Evolutionary conservation across 805 yeast species (phyloP).

Genomic region (Isabelozyma heimii): DNA sequence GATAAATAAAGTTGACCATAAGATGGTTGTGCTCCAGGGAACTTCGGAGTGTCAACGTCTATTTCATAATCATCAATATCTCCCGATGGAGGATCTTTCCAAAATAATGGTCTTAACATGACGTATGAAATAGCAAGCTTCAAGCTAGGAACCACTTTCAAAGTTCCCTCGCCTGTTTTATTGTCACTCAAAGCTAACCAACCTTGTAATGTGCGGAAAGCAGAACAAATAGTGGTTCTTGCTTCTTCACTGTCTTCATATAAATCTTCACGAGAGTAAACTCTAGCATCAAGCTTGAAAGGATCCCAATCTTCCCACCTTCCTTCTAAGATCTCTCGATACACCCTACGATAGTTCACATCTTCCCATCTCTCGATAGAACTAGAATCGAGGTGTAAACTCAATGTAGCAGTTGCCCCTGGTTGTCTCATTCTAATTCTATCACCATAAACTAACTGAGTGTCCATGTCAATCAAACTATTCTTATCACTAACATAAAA

Average conservation of each 20-base stretch:
- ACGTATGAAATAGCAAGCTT: slow-evolving; percentile 34
- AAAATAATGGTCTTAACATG: slow-evolving; percentile 40
- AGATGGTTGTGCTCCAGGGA: slow-evolving; percentile 39
- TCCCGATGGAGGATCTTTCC: slow-evolving; percentile 11
- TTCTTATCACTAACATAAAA: slow-evolving; percentile 13
- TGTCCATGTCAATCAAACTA: slow-evolving; percentile 22
- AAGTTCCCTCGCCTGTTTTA: slow-evolving; percentile 39
- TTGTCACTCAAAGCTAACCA: slow-evolving; percentile 41
- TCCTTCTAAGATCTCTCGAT: slow-evolving; percentile 34
- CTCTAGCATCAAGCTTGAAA: slow-evolving; percentile 30
- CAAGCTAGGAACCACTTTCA: slow-evolving; percentile 33
- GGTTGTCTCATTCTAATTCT: slow-evolving; percentile 39
- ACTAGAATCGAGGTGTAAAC: slow-evolving; percentile 40
- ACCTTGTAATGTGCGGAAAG: slow-evolving; percentile 43
- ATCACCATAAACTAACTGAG: slow-evolving; percentile 40
- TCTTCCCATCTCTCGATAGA: slow-evolving; percentile 48
- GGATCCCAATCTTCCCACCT: slow-evolving; percentile 45
- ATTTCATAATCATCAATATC: slow-evolving; percentile 22
- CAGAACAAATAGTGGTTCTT: slow-evolving; percentile 21
- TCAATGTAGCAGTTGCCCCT: slow-evolving; percentile 29
- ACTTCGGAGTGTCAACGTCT: slow-evolving; percentile 25
- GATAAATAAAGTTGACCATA: slow-evolving; percentile 28
- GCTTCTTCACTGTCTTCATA: slow-evolving; percentile 17
- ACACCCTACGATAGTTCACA: slow-evolving; percentile 30
- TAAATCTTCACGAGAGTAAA: slow-evolving; percentile 28